Percentiles rank a stretch among this genome's conserved stretches.
Conservation (phyloP, 192 early-diverging fungal species). For the Coemansia sp. region DNA sequence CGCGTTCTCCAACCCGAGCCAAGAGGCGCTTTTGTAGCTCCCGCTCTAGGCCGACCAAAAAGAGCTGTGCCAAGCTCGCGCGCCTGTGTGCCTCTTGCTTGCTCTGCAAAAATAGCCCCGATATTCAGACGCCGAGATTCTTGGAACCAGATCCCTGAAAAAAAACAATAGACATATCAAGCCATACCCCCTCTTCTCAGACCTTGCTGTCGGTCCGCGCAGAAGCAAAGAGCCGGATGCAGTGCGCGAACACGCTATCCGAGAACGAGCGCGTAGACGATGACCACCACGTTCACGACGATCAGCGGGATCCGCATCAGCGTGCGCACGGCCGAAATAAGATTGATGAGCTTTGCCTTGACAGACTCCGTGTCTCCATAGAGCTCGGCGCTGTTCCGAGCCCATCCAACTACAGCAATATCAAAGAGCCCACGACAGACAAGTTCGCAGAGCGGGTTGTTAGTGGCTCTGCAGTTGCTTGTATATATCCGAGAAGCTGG, state of each 20-base stretch:
- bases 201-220: too few relatives aligned
- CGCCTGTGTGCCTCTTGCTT: too few relatives aligned
- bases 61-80: not conserved
- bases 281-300: constrained; percentile 72
- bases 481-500: too few relatives aligned
- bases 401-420: constrained; percentile 76
- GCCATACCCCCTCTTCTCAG: too few relatives aligned
- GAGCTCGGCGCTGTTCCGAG: constrained; percentile 57
- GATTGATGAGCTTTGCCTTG: constrained; percentile 77
- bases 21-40: too few relatives aligned
- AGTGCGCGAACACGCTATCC: constrained; percentile 52
- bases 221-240: not conserved
- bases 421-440: too few relatives aligned
- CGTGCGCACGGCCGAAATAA: constrained; percentile 88
- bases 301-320: constrained; percentile 86
- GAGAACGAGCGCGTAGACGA: constrained; percentile 77
- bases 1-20: not conserved
- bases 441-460: too few relatives aligned
- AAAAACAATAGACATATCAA: too few relatives aligned
- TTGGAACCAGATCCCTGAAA: too few relatives aligned
- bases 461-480: constrained; percentile 9
- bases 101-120: too few relatives aligned
- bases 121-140: too few relatives aligned
- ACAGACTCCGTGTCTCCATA: constrained; percentile 67
- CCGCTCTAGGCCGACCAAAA: not conserved